A percentile compares a stretch with the other conserved stretches of the same genome.
phyloP scores from a whole-genome alignment of 495 filamentous ascomycete genomes.

The Xylaria longipes region DNA sequence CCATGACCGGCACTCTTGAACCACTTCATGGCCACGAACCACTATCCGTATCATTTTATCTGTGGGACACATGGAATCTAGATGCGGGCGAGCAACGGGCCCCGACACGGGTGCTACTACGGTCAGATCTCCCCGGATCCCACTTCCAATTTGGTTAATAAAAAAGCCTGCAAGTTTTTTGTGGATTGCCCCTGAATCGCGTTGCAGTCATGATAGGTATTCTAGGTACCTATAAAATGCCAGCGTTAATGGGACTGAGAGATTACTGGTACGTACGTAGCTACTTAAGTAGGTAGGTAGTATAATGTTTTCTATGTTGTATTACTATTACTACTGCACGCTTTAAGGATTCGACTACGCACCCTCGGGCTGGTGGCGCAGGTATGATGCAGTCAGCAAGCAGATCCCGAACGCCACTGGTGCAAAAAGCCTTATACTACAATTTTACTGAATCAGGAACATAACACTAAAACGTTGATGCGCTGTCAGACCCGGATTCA shows the following conservation, averaged over 20 bases:
- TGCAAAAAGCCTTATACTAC: background rate
- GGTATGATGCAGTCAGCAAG: background rate
- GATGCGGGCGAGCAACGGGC: background rate
- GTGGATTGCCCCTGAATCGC: constrained; percentile 15
- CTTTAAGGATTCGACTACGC: background rate
- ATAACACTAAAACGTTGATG: too few relatives aligned
- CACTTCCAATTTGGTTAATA: background rate
- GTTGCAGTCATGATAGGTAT: background rate
- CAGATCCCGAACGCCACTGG: background rate
- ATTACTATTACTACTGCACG: too few relatives aligned
- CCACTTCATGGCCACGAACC: background rate
- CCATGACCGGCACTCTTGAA: background rate
- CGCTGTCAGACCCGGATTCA: too few relatives aligned
- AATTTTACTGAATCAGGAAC: too few relatives aligned
- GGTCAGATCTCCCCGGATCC: constrained; percentile 23
- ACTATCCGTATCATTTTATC: too few relatives aligned
- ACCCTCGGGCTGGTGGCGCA: background rate
- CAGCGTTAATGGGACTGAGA: background rate
- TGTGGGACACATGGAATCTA: background rate
- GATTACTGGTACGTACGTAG: too few relatives aligned
- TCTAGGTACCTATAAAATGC: background rate
- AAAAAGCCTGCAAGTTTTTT: background rate
- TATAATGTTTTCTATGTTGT: too few relatives aligned
- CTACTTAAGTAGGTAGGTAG: too few relatives aligned
- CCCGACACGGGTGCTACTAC: background rate